phyloP scores from a whole-genome alignment of 805 yeast genomes.

The Saturnispora diversa region DNA sequence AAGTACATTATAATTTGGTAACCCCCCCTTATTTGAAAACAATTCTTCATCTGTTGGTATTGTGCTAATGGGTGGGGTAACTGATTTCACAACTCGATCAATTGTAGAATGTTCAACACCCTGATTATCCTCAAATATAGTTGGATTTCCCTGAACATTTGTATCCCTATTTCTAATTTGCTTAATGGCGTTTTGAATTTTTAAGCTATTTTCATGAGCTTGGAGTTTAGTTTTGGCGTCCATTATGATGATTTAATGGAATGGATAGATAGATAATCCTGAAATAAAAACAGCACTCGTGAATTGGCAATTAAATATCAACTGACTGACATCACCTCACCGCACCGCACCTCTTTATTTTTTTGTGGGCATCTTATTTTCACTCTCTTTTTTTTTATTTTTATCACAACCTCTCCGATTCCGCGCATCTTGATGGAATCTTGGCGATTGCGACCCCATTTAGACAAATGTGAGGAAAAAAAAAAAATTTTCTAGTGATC shows the following conservation, averaged over 20 bases:
- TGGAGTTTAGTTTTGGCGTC: conserved; percentile 17
- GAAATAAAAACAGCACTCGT: too few relatives aligned
- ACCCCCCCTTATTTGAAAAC: conserved; percentile 47
- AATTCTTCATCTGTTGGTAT: conserved; percentile 63
- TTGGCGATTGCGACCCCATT: too few relatives aligned
- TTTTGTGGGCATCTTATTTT: too few relatives aligned
- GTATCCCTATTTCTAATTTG: conserved; percentile 20
- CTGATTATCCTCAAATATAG: conserved; percentile 45
- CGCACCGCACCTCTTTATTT: too few relatives aligned
- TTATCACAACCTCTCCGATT: too few relatives aligned
- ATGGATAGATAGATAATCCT: too few relatives aligned
- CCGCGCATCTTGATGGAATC: too few relatives aligned
- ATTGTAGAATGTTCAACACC: conserved; percentile 50
- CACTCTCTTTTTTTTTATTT: not conserved
- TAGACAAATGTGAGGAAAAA: too few relatives aligned
- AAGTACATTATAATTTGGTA: conserved; percentile 67
- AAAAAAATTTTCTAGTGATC: too few relatives aligned
- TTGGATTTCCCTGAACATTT: conserved; percentile 19
- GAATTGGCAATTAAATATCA: too few relatives aligned
- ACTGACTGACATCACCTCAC: too few relatives aligned
- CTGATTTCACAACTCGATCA: conserved; percentile 48
- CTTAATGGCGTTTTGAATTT: conserved; percentile 38
- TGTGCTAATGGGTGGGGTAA: conserved; percentile 57
- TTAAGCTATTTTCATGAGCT: conserved; percentile 39
- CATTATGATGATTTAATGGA: conserved; percentile 1